Base-by-base conservation (phyloP, 495 filamentous ascomycete species). In the Aspergillus funiculosus region DNA sequence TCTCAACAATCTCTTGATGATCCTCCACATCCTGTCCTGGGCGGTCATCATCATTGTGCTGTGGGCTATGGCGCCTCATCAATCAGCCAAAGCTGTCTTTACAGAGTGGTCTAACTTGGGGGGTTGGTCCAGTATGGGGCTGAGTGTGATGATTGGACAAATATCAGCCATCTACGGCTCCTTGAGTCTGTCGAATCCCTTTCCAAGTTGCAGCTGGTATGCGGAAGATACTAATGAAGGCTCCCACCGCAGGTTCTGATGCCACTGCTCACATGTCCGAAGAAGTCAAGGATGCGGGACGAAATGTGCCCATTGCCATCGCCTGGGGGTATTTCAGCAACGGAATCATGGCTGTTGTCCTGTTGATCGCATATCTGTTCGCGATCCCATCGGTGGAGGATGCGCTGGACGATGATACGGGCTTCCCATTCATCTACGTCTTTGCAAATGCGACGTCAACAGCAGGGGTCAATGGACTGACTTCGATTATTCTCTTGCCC, bases 1-100 rank as follows among this genome's bases (percentile, higher is more conserved):
- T 3, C 41, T 79, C 17, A 72, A 78, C 43, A 62, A 69, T 14
- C 50, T 78, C 20, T 61, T 62, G 20, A 54, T 71, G n/a, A 61
- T 72, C 21, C 58, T 71, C 9, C 76, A 79, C 42, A 52, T 78
- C 18, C 43, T 72, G 9, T 63, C 66, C 43, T 76, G 72, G 43
- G 60, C 73, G 14, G 65, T 61, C 6, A 62, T 71, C 32, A 31
- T 77, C 5, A 57, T 77, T 6, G 55, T 69, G 0, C 53, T 78
- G 11, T 56, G 53, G 48, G 53, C 45, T 17, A 44, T 56, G 53
- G 48, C 38, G 60, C n/a, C 57, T 65, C 11, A 45, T 56, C 34
- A 54, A 69, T 25, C 67, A 50, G 60, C 64, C 7, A 52, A 69
- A 7, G 49, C 65, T 0, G 61, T 71, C 5, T 72, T 75, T 15